phyloP scores from a whole-genome alignment of 306 rosid genomes.

The Cicer bijugum region DNA sequence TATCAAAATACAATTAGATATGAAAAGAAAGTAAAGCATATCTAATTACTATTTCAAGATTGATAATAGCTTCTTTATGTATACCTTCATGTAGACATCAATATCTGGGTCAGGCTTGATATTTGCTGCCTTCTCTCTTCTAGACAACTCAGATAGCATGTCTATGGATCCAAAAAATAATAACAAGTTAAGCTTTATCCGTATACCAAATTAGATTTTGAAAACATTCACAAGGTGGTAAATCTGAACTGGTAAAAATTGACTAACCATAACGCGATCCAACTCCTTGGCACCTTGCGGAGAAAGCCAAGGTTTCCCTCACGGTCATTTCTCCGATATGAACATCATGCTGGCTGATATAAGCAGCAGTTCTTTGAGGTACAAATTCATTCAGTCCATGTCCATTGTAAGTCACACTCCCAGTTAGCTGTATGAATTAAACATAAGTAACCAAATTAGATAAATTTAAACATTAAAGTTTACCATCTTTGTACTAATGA shows the following conservation, averaged over 20 bases:
- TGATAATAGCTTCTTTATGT: constrained; percentile 3
- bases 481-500: neutral
- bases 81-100: constrained; percentile 90
- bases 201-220: constrained; percentile 13
- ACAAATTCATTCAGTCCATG: constrained; percentile 59
- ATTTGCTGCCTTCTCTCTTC: constrained; percentile 78
- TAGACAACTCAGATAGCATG: constrained; percentile 67
- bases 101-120: constrained; percentile 84
- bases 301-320: constrained; percentile 88
- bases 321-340: constrained; percentile 95
- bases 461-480: neutral
- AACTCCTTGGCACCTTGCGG: constrained; percentile 85
- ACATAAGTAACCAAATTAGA: neutral
- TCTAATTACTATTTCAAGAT: neutral
- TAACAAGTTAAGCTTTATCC: neutral
- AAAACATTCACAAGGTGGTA: neutral
- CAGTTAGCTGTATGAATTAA: constrained; percentile 42
- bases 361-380: constrained; percentile 86
- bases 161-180: constrained; percentile 45
- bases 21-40: neutral
- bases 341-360: constrained; percentile 82
- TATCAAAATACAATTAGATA: constrained; percentile 14
- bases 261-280: constrained; percentile 78
- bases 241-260: neutral
- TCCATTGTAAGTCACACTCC: constrained; percentile 59